Percentiles rank a stretch among this genome's conserved stretches.
Evolutionary conservation across 441 rosid species (phyloP).

Genomic region (Raphanus hybrid): DNA sequence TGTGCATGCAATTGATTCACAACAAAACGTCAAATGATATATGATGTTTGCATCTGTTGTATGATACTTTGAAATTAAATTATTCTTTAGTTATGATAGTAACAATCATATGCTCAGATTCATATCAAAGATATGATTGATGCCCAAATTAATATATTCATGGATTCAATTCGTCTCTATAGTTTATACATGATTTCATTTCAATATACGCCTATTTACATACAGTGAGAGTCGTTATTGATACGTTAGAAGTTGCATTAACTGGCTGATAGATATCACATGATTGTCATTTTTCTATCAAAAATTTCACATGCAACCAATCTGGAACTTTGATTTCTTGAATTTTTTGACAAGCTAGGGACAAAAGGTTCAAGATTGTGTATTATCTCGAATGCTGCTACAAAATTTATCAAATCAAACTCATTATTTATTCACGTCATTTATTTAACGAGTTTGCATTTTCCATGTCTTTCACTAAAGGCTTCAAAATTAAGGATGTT

Average conservation of each 20-base stretch:
- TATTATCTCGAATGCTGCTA: neutral
- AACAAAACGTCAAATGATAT: neutral
- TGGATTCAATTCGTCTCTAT: slow-evolving; percentile 20
- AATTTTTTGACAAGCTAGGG: neutral
- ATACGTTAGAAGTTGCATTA: neutral
- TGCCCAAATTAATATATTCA: neutral
- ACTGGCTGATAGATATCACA: slow-evolving; percentile 13
- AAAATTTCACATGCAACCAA: slow-evolving; percentile 5
- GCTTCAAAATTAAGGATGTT: slow-evolving; percentile 1
- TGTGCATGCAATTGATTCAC: slow-evolving; percentile 17
- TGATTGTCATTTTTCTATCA: slow-evolving; percentile 5
- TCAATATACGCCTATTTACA: neutral
- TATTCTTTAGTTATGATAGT: neutral
- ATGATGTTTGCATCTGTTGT: slow-evolving; percentile 7
- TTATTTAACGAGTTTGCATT: neutral
- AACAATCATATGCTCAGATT: slow-evolving; percentile 15
- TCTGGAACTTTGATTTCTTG: neutral
- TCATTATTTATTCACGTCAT: neutral
- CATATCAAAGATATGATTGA: slow-evolving; percentile 36
- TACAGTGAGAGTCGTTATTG: neutral
- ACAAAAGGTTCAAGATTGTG: neutral
- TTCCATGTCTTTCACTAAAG: neutral
- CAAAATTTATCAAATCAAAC: neutral
- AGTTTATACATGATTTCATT: slow-evolving; percentile 1
- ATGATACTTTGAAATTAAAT: slow-evolving; percentile 8